Evolutionary conservation across 305 asterid species (phyloP).

Genomic region (Rubia tinctorum): DNA sequence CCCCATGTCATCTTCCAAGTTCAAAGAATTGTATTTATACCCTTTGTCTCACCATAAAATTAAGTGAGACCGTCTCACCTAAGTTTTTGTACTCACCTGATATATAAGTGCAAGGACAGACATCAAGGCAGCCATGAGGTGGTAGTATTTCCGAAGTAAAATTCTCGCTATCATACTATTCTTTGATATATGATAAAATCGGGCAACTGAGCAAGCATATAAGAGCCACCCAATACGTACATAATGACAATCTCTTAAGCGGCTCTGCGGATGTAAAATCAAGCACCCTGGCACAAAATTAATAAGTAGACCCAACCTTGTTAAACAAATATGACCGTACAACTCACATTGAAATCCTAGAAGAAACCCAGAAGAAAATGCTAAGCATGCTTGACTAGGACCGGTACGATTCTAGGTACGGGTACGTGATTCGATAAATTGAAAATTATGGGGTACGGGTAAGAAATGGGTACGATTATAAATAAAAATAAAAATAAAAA

Average conservation of each 20-base stretch:
- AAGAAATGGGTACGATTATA: too few relatives aligned
- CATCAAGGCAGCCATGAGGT: conserved; percentile 86
- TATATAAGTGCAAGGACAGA: conserved; percentile 92
- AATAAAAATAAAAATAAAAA: too few relatives aligned
- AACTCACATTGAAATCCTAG: background rate
- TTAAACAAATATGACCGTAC: background rate
- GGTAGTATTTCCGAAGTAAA: conserved; percentile 97
- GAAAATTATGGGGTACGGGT: too few relatives aligned
- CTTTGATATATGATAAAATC: too few relatives aligned
- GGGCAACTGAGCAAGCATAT: conserved; percentile 65
- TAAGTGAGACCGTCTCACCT: too few relatives aligned
- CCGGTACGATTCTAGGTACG: too few relatives aligned
- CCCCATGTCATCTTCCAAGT: too few relatives aligned
- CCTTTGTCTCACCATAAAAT: too few relatives aligned
- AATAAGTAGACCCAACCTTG: background rate
- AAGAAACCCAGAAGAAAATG: background rate
- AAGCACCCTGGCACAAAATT: conserved; percentile 58
- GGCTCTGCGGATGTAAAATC: conserved; percentile 81
- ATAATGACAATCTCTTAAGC: conserved; percentile 61
- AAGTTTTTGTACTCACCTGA: too few relatives aligned
- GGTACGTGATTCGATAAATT: too few relatives aligned
- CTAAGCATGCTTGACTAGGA: background rate
- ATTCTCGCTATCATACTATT: conserved; percentile 83
- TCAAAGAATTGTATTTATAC: too few relatives aligned
- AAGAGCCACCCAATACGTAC: conserved; percentile 79